Evolutionary conservation across 352 stramenopile genomes (phyloP).

Genomic region (Stephanocyclus meneghinianus): DNA sequence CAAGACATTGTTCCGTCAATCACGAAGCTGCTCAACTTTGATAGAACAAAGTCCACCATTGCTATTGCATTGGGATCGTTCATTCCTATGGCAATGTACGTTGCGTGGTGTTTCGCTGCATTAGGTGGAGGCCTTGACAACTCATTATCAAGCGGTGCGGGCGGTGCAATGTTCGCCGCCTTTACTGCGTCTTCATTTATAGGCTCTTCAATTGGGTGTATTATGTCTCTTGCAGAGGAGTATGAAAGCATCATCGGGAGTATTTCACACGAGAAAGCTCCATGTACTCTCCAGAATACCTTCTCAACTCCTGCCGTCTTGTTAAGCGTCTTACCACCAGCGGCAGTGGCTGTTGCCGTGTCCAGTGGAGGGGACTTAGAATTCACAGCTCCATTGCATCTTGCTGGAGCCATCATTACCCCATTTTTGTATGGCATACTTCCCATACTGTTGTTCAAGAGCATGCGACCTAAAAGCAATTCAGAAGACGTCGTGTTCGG

Average conservation of each 20-base stretch:
- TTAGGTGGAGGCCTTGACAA: constrained; percentile 60
- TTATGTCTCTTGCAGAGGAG: constrained; percentile 74
- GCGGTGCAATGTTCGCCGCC: constrained; percentile 36
- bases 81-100: constrained; percentile 70
- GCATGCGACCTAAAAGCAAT: constrained; percentile 11
- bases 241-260: constrained; percentile 54
- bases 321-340: constrained; percentile 32
- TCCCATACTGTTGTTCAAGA: constrained; percentile 36
- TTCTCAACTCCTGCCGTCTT: constrained; percentile 46
- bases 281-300: constrained; percentile 9
- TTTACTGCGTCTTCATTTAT: constrained; percentile 68
- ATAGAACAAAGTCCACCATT: constrained; percentile 54
- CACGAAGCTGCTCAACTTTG: constrained; percentile 70
- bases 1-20: constrained; percentile 82
- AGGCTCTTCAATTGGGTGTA: constrained; percentile 56
- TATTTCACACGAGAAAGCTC: neutral
- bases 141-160: constrained; percentile 31
- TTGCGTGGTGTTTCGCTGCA: constrained; percentile 63
- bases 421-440: constrained; percentile 49
- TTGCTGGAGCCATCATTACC: constrained; percentile 45
- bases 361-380: constrained; percentile 16
- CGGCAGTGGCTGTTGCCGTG: constrained; percentile 26
- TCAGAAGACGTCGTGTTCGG: neutral
- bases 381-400: constrained; percentile 38
- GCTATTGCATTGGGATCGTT: constrained; percentile 64